Base-by-base conservation (phyloP, 305 asterid genomes). In the Lippia alba region DNA sequence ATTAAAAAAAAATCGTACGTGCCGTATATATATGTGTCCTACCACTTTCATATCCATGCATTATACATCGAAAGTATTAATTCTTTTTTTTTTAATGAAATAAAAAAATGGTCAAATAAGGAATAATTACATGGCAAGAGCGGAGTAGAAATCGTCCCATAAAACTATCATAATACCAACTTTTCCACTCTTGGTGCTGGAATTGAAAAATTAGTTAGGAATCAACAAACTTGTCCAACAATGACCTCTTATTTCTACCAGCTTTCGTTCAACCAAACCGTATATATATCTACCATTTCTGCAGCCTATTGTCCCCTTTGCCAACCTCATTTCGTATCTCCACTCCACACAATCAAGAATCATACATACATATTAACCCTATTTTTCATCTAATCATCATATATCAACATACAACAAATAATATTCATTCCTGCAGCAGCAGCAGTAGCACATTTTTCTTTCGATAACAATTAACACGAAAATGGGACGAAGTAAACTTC, bases 401-500 rank as follows among this genome's bases (percentile, higher is more conserved):
- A n/a, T n/a, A n/a, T n/a, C n/a, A n/a, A n/a, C n/a, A n/a, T n/a
- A 50, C 19, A 49, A n/a, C 17, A 16, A 9, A 10, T 32, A 16
- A 24, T 24, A 24, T 24, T 24, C 30, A 24, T 24, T 24, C 30
- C 30, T 24, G 30, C 30, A n/a, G n/a, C n/a, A n/a, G n/a, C n/a
- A n/a, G n/a, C n/a, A n/a, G n/a, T n/a, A n/a, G n/a, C n/a, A n/a
- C n/a, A n/a, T n/a, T n/a, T n/a, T n/a, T n/a, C n/a, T n/a, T n/a
- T n/a, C 17, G 12, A 18, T 19, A 16, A 24, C 8, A 46, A 55
- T n/a, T n/a, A 1, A 64, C 8, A 10, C 3, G 48, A n/a, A 20
- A 20, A 89, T 89, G 96, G 96, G 96, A 12, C 81, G 96, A 48
- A 84, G 88, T 69, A 89, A 89, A 70, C 87, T 89, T 64, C 96